Percentiles rank a stretch among this genome's conserved stretches.
These are phyloP conservation scores for Crithidia brevicula DNA, from an alignment of 208 protist species.

Conservation along the genomic window DNA sequence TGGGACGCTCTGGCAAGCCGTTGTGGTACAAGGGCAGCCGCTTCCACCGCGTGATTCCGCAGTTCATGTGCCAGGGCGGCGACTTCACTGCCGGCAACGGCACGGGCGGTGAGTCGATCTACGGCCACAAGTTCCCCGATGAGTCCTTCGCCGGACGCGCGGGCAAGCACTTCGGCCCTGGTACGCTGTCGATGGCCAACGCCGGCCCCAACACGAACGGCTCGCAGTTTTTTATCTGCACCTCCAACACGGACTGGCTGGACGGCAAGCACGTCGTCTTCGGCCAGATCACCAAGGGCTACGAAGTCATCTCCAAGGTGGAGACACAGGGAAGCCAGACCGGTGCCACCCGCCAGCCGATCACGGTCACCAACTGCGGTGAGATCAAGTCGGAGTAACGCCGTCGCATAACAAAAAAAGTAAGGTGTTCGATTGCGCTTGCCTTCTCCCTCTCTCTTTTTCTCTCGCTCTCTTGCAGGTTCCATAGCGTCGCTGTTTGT, in stretches of 20 bases:
- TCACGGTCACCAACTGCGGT: slow-evolving; percentile 77
- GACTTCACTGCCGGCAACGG: slow-evolving; percentile 95
- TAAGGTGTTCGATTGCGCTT: background rate
- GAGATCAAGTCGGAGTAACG: slow-evolving; percentile 60
- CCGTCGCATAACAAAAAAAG: background rate
- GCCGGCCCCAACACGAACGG: slow-evolving; percentile 94
- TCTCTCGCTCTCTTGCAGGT: no score
- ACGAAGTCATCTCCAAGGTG: slow-evolving; percentile 82
- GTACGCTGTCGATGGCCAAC: slow-evolving; percentile 94
- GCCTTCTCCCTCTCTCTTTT: slow-evolving; percentile 3
- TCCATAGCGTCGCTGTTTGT: no score
- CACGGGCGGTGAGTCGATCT: slow-evolving; percentile 94
- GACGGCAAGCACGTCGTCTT: slow-evolving; percentile 97
- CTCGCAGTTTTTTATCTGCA: slow-evolving; percentile 95
- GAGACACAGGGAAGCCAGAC: slow-evolving; percentile 75
- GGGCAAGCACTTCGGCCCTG: slow-evolving; percentile 68
- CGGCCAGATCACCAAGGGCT: slow-evolving; percentile 90
- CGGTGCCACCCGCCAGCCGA: slow-evolving; percentile 71
- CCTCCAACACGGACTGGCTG: slow-evolving; percentile 76
- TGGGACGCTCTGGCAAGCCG: slow-evolving; percentile 84
- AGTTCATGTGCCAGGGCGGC: slow-evolving; percentile 96
- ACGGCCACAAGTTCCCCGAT: slow-evolving; percentile 93
- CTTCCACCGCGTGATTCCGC: slow-evolving; percentile 96
- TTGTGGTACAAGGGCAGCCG: slow-evolving; percentile 95
- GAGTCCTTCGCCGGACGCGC: slow-evolving; percentile 92